Conservation (phyloP, 2,329 filamentous ascomycete genomes). For the Alternaria triticina region DNA sequence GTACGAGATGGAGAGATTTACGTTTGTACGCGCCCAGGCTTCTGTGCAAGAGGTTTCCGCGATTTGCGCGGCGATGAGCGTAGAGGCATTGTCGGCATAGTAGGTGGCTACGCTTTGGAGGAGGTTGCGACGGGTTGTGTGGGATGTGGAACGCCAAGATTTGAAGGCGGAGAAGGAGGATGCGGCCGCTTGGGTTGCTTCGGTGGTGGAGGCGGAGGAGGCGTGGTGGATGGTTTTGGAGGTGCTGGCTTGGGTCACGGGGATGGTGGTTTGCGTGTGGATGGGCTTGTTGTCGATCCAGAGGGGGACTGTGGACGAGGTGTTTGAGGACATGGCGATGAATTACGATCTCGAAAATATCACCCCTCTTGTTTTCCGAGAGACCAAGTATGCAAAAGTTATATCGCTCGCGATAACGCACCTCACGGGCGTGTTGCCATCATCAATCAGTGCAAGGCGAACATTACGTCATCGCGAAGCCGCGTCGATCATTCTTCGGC, state of each 20-base stretch:
- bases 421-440: neutral
- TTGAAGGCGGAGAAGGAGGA: constrained; percentile 70
- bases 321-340: neutral
- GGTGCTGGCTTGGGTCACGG: constrained; percentile 62
- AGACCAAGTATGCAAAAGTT: neutral
- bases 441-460: neutral
- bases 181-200: constrained; percentile 61
- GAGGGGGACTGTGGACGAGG: constrained; percentile 43
- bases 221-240: constrained; percentile 60
- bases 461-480: neutral
- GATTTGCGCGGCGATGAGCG: constrained; percentile 65
- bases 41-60: constrained; percentile 61
- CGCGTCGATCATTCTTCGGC: constrained; percentile 4
- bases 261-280: constrained; percentile 49
- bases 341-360: neutral
- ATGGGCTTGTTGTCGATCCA: constrained; percentile 54
- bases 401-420: neutral
- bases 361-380: neutral
- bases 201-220: constrained; percentile 60
- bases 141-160: constrained; percentile 69
- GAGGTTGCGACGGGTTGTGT: constrained; percentile 68
- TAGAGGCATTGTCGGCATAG: constrained; percentile 62
- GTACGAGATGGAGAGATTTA: constrained; percentile 45
- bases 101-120: constrained; percentile 71
- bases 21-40: constrained; percentile 44